Evolutionary conservation across 164 flowering plant genomes (phyloP), one percentile per base, ranked within the genome.

Genomic region (Tinospora cordifolia): DNA sequence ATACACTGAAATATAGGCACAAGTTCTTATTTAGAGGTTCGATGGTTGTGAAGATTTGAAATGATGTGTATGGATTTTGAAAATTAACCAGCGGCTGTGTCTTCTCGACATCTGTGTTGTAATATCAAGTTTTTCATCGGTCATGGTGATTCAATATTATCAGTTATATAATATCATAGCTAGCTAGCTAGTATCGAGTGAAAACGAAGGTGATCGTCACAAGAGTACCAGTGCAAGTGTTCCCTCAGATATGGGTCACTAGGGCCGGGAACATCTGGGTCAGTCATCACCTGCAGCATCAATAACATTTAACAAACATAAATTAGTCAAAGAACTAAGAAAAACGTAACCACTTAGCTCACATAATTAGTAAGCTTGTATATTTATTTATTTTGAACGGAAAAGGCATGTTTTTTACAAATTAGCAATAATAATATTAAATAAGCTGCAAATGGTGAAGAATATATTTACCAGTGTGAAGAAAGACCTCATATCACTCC

Each of bases 201-300:
- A 30, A 30, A 30, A 30, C 2, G 36, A 30, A 30, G 36, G 36
- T 30, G 36, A 30, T 30, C n/a, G n/a, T n/a, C n/a, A n/a, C n/a
- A 8, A 19, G 51, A 25, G 49, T 91, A 92, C 98, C 98, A 92
- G 87, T 92, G 96, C 68, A 90, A 72, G 81, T 87, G 93, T 78
- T 92, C 97, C 79, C 79, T 85, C 59, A 88, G 83, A 65, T 87
- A 90, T 69, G 97, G 96, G 72, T 90, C 93, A 77, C 98, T 92
- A 36, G 96, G 95, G 65, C 93, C 92, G 68, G 95, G 95, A 79
- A 85, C 93, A 87, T 92, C 97, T 26, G 95, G 96, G 77, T 92
- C 97, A 75, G 91, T 90, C 95, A 92, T 85, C 24, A 92, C 76
- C 97, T 91, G 83, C 69, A 75, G 44, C 5, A 68, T 26, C 46